Percentiles rank a stretch among this genome's conserved stretches.
These are phyloP conservation scores for Moesziomyces sp. DNA, from an alignment of 1,284 basidiomycete genomes.

Conservation along the genomic window DNA sequence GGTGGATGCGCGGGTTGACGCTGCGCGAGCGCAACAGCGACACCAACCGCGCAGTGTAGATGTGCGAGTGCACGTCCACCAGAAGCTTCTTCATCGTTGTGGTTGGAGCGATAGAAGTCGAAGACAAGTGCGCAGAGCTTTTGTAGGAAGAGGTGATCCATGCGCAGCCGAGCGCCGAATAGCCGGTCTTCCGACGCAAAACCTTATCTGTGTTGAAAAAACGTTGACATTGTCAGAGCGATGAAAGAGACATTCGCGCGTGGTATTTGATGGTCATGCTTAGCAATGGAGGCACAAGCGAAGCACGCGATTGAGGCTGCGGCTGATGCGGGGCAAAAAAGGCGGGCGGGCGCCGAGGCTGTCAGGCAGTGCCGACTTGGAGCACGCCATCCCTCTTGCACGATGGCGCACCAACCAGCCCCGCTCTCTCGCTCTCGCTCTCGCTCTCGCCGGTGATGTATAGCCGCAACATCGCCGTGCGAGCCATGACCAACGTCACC, in stretches of 20 bases:
- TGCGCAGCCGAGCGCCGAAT: neutral
- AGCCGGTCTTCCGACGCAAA: neutral
- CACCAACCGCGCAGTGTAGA: slow-evolving; percentile 76
- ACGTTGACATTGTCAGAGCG: too few species aligned
- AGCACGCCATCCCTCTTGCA: slow-evolving; percentile 28
- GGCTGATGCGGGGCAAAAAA: slow-evolving; percentile 11
- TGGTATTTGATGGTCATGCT: slow-evolving; percentile 12
- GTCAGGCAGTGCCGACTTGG: slow-evolving; percentile 21
- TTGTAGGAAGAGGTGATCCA: neutral
- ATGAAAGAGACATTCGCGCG: too few species aligned
- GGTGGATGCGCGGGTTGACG: slow-evolving; percentile 28
- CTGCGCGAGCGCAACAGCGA: slow-evolving; percentile 19
- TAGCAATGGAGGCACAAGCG: slow-evolving; percentile 1
- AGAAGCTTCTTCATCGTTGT: slow-evolving; percentile 20
- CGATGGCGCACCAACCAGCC: slow-evolving; percentile 3
- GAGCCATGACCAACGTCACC: neutral
- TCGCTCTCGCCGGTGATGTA: neutral
- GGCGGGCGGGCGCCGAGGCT: too few species aligned
- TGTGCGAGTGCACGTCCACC: slow-evolving; percentile 77
- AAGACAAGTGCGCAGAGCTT: too few species aligned
- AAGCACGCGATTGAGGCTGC: slow-evolving; percentile 29
- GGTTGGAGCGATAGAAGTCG: too few species aligned
- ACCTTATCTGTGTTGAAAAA: neutral
- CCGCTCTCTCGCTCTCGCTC: neutral
- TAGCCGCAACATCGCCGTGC: neutral